phyloP scores from a whole-genome alignment of 2,329 filamentous ascomycete genomes.

The Fusarium brachygibbosum region DNA sequence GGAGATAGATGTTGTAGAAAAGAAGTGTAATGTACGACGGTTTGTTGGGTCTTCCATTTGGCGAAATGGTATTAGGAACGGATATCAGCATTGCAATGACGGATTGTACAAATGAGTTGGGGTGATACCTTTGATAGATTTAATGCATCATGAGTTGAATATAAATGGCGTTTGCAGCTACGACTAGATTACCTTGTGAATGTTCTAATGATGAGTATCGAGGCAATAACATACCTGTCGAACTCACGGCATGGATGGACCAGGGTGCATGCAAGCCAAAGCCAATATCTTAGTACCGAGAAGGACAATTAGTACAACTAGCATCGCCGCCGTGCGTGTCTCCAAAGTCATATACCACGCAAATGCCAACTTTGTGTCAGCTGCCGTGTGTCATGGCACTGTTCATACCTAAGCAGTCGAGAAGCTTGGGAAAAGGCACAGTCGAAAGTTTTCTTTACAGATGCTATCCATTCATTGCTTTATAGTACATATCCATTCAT shows the following conservation, averaged over 20 bases:
- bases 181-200: neutral
- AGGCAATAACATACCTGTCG: neutral
- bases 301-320: neutral
- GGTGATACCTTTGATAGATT: slow-evolving; percentile 31
- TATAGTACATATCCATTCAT: slow-evolving; percentile 47
- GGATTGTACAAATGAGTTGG: slow-evolving; percentile 32
- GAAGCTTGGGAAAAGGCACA: neutral
- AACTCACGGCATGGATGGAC: neutral
- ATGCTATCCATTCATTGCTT: slow-evolving; percentile 29
- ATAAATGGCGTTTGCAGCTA: neutral
- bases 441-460: neutral
- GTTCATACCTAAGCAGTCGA: neutral
- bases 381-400: neutral
- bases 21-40: neutral
- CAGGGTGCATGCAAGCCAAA: neutral
- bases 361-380: too few species aligned
- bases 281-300: neutral
- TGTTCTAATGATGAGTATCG: neutral
- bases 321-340: neutral
- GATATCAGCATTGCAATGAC: slow-evolving; percentile 31
- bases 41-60: slow-evolving; percentile 21
- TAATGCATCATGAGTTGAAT: slow-evolving; percentile 36
- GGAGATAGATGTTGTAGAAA: neutral
- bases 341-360: neutral
- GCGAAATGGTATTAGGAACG: slow-evolving; percentile 32